phyloP scores from a whole-genome alignment of 2,329 filamentous ascomycete genomes.

The Colletotrichum tanaceti region DNA sequence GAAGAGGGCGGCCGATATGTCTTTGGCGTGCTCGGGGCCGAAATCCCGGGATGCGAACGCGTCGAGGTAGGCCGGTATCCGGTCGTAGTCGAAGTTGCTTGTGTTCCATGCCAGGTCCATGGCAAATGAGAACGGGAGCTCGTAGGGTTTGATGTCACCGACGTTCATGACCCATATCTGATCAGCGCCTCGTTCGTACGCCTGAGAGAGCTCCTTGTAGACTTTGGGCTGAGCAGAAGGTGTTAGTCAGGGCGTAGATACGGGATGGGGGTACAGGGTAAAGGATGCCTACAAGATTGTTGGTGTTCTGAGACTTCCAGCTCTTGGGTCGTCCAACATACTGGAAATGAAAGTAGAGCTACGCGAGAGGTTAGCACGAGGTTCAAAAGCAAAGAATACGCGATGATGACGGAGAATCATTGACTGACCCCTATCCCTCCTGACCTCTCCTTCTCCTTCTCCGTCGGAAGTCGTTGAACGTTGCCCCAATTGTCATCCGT shows the following conservation, averaged over 20 bases:
- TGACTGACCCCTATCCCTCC: slow-evolving; percentile 66
- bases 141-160: slow-evolving; percentile 71
- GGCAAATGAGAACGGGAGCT: slow-evolving; percentile 68
- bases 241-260: neutral
- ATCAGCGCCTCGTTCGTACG: slow-evolving; percentile 66
- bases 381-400: slow-evolving; percentile 42
- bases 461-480: slow-evolving; percentile 65
- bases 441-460: slow-evolving; percentile 63
- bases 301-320: slow-evolving; percentile 65
- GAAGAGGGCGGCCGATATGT: slow-evolving; percentile 63
- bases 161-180: slow-evolving; percentile 75
- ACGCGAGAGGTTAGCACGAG: neutral
- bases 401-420: too few relatives aligned
- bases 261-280: slow-evolving; percentile 41
- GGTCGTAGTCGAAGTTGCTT: slow-evolving; percentile 57
- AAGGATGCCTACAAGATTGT: slow-evolving; percentile 62
- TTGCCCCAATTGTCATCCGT: slow-evolving; percentile 72
- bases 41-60: slow-evolving; percentile 68
- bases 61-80: slow-evolving; percentile 58
- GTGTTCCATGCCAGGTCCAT: slow-evolving; percentile 70
- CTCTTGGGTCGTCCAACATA: slow-evolving; percentile 51
- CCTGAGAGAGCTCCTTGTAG: slow-evolving; percentile 59
- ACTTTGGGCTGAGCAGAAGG: slow-evolving; percentile 42
- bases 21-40: slow-evolving; percentile 57
- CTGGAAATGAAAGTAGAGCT: slow-evolving; percentile 62